These are phyloP conservation scores for Phytophthora ohioensis DNA, from an alignment of 352 stramenopile species.

Conservation along the genomic window DNA sequence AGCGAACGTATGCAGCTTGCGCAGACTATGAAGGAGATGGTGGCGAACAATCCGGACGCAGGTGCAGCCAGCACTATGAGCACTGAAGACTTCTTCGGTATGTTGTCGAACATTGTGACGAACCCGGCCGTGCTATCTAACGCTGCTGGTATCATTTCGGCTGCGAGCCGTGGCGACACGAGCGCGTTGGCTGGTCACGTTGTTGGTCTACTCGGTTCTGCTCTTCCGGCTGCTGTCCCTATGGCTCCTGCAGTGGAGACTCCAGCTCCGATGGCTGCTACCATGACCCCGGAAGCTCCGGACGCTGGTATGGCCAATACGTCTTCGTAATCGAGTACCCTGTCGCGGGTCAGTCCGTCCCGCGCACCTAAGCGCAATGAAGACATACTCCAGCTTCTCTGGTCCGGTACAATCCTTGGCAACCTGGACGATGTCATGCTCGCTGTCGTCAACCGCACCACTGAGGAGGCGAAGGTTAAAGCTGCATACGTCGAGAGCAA, in stretches of 20 bases:
- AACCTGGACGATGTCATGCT: constrained; percentile 59
- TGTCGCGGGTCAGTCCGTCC: constrained; percentile 31
- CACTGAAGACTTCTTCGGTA: too few species aligned
- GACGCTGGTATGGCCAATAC: background rate
- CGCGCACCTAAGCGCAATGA: constrained; percentile 14
- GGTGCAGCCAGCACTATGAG: too few species aligned
- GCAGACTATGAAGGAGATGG: too few species aligned
- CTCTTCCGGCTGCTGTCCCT: background rate
- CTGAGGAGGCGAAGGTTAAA: constrained; percentile 44
- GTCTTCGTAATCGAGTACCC: background rate
- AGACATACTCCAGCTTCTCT: constrained; percentile 45
- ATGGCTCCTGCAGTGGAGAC: background rate
- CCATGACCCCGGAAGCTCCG: too few species aligned
- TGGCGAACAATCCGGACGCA: too few species aligned
- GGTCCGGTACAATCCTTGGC: constrained; percentile 47
- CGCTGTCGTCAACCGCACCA: constrained; percentile 33
- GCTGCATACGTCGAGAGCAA: constrained; percentile 44
- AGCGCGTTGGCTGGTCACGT: too few species aligned
- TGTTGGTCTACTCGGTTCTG: too few species aligned
- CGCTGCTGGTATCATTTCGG: too few species aligned
- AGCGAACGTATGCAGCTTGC: too few species aligned
- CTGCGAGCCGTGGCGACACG: too few species aligned
- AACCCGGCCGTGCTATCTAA: too few species aligned
- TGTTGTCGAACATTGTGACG: too few species aligned
- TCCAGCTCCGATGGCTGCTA: background rate